Evolutionary conservation across 2,329 filamentous ascomycete species (phyloP).

Genomic region (Chlorencoelia australis): DNA sequence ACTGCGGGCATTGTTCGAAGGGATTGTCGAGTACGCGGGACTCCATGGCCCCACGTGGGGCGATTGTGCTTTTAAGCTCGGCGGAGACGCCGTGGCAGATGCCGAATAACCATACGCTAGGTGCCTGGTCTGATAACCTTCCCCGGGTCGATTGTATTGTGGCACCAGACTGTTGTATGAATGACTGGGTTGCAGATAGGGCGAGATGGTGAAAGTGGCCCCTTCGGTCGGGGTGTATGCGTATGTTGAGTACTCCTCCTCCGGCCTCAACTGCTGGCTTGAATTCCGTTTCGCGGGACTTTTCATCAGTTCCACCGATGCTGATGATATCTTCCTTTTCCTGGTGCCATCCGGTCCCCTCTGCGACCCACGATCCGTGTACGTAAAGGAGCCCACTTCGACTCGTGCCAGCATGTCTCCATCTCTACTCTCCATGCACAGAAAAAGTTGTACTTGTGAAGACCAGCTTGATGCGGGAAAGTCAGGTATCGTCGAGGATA

Average conservation of each 20-base stretch:
- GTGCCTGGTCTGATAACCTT: constrained; percentile 26
- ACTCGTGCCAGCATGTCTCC: constrained; percentile 39
- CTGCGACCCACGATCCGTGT: constrained; percentile 36
- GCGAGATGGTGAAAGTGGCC: constrained; percentile 35
- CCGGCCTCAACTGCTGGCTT: constrained; percentile 36
- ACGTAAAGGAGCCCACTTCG: constrained; percentile 53
- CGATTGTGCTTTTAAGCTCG: constrained; percentile 37
- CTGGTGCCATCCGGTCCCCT: constrained; percentile 32
- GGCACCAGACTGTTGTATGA: constrained; percentile 28
- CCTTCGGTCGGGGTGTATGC: constrained; percentile 40
- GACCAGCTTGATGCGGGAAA: constrained; percentile 46
- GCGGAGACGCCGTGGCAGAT: constrained; percentile 31
- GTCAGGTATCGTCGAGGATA: constrained; percentile 63
- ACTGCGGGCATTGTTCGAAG: constrained; percentile 32
- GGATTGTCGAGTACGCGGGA: constrained; percentile 36
- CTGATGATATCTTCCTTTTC: constrained; percentile 46
- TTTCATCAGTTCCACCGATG: constrained; percentile 35
- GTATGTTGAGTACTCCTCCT: constrained; percentile 43
- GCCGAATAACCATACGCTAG: constrained; percentile 33
- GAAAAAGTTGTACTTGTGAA: constrained; percentile 46
- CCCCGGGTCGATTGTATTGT: constrained; percentile 30
- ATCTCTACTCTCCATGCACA: constrained; percentile 48
- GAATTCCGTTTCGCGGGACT: constrained; percentile 38
- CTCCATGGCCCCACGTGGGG: constrained; percentile 38
- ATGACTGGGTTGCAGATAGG: constrained; percentile 39